Evolutionary conservation across 768 basidiomycete species (phyloP).

Genomic region (Lyophyllum atratum): DNA sequence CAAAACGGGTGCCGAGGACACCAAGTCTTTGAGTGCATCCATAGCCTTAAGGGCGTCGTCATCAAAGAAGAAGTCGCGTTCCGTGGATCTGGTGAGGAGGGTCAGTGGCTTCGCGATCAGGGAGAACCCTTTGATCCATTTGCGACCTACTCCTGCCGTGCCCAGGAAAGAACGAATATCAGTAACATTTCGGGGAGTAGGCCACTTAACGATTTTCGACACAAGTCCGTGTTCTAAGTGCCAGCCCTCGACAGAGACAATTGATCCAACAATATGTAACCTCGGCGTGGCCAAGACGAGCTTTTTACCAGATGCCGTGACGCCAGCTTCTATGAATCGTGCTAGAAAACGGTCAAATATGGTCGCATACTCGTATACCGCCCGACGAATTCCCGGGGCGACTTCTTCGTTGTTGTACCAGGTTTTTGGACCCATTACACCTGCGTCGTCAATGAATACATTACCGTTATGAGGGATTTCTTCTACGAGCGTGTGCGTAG

Average conservation of each 20-base stretch:
- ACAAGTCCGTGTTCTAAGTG: constrained; percentile 22
- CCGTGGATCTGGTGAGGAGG: neutral
- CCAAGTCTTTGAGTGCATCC: constrained; percentile 20
- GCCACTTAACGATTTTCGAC: constrained; percentile 29
- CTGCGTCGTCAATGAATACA: constrained; percentile 20
- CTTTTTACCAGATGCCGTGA: constrained; percentile 33
- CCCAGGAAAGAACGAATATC: constrained; percentile 28
- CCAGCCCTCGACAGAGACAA: constrained; percentile 29
- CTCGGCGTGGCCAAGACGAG: constrained; percentile 15
- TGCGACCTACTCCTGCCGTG: constrained; percentile 16
- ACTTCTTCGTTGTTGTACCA: constrained; percentile 7
- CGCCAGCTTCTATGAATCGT: constrained; percentile 23
- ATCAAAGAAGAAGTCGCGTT: constrained; percentile 27
- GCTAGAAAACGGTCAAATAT: constrained; percentile 25
- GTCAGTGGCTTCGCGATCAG: constrained; percentile 26
- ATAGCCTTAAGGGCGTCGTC: constrained; percentile 23
- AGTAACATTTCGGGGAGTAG: neutral
- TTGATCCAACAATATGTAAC: constrained; percentile 28
- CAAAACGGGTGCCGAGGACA: constrained; percentile 27
- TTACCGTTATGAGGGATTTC: constrained; percentile 12
- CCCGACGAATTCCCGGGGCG: constrained; percentile 18
- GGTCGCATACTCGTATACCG: constrained; percentile 18
- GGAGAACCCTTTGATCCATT: constrained; percentile 25
- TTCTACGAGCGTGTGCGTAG: constrained; percentile 7
- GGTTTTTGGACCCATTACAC: constrained; percentile 13